phyloP scores from a whole-genome alignment of 352 stramenopile species.

The Pythium folliculosum region DNA sequence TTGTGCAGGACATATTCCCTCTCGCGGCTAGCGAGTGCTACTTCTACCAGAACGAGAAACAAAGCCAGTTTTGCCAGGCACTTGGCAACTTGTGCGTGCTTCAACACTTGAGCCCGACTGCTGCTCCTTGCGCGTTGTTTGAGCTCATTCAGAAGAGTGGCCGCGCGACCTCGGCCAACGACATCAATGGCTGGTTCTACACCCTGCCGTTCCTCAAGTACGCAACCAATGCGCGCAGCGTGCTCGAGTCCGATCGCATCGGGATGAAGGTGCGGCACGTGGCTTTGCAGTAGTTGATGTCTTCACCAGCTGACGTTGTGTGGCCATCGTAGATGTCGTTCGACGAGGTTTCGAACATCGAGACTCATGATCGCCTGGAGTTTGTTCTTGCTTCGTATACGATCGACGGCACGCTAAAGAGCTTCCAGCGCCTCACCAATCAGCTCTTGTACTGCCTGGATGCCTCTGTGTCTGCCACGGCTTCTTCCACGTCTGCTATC shows the following conservation, averaged over 20 bases:
- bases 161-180: slow-evolving; percentile 44
- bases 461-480: slow-evolving; percentile 17
- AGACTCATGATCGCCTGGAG: slow-evolving; percentile 64
- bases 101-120: slow-evolving; percentile 78
- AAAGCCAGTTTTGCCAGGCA: slow-evolving; percentile 81
- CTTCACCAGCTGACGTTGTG: background rate
- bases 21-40: slow-evolving; percentile 81
- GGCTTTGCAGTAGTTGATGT: background rate
- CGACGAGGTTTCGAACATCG: slow-evolving; percentile 45
- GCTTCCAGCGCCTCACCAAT: slow-evolving; percentile 63
- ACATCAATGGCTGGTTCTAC: slow-evolving; percentile 61
- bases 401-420: slow-evolving; percentile 87
- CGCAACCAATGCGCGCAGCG: slow-evolving; percentile 43
- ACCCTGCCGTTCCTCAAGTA: slow-evolving; percentile 93
- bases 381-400: slow-evolving; percentile 88
- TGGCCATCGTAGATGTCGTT: slow-evolving; percentile 72
- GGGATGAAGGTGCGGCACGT: slow-evolving; percentile 56
- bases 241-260: slow-evolving; percentile 71
- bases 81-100: slow-evolving; percentile 94
- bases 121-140: slow-evolving; percentile 75
- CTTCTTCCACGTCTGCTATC: slow-evolving; percentile 18
- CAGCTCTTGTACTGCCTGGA: slow-evolving; percentile 83
- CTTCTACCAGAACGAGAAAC: slow-evolving; percentile 74
- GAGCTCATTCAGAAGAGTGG: slow-evolving; percentile 67
- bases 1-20: slow-evolving; percentile 83